These are phyloP conservation scores for Euryodendron excelsum DNA, from an alignment of 148 eudicot genomes.

Conservation along the genomic window DNA sequence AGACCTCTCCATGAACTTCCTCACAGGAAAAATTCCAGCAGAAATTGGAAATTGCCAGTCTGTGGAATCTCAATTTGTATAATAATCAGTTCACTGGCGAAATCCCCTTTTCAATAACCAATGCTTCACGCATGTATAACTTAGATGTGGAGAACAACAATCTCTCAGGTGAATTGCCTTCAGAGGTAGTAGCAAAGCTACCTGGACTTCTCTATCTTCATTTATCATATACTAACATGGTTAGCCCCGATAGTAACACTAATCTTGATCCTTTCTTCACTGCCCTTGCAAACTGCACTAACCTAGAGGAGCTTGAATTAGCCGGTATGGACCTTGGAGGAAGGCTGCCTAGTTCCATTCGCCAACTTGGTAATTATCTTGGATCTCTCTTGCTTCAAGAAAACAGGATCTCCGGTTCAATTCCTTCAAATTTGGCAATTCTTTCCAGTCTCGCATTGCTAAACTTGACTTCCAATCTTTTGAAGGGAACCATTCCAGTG, in stretches of 20 bases:
- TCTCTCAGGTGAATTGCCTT: too few relatives aligned
- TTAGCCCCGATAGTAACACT: slow-evolving; percentile 31
- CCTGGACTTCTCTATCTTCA: slow-evolving; percentile 15
- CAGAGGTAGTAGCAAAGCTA: too few relatives aligned
- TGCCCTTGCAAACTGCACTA: slow-evolving; percentile 25
- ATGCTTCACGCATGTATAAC: slow-evolving; percentile 19
- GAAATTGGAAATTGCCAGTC: slow-evolving; percentile 26
- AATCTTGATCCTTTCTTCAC: slow-evolving; percentile 38
- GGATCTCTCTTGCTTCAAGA: slow-evolving; percentile 19
- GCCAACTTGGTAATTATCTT: slow-evolving; percentile 8
- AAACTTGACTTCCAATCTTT: slow-evolving; percentile 31
- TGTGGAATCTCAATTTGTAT: slow-evolving; percentile 33
- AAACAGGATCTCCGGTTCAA: slow-evolving; percentile 28
- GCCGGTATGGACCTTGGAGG: slow-evolving; percentile 38
- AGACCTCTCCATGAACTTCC: slow-evolving; percentile 30
- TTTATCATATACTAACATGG: slow-evolving; percentile 29
- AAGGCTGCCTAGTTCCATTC: slow-evolving; percentile 22
- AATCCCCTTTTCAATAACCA: slow-evolving; percentile 33
- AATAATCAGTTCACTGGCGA: slow-evolving; percentile 20
- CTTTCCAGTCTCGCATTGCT: slow-evolving; percentile 16
- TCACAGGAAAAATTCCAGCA: slow-evolving; percentile 30
- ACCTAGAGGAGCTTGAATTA: slow-evolving; percentile 27
- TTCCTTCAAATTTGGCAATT: slow-evolving; percentile 29
- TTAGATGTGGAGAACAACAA: slow-evolving; percentile 32
- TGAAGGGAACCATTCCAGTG: slow-evolving; percentile 28